Evolutionary conservation across 768 basidiomycete genomes (phyloP), one percentile per base, ranked within the genome.

Genomic region (Phylloporus rhodoxanthus): DNA sequence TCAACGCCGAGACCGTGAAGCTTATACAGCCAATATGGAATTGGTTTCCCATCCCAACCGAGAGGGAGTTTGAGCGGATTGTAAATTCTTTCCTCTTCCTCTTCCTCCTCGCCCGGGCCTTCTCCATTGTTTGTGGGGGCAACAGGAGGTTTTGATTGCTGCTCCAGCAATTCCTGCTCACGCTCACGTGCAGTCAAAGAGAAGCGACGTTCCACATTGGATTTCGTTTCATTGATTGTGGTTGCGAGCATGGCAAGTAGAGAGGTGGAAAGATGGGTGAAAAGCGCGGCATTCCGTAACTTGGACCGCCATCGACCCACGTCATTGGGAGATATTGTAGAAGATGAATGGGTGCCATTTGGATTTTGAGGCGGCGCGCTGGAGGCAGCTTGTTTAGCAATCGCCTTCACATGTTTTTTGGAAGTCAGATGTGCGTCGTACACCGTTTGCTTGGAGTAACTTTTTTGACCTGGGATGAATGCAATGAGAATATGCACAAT

Each of bases 21-120:
- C 70, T 98, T 98, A 73, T 94, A 99, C 47, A 99, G 59, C 94
- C 94, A 97, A 64, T 95, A 97, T 29, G 96, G 96, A 61, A 99
- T 99, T 17, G 96, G 96, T 64, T 98, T 98, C 28, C 95, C 94
- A 62, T 99, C 96, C 93, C 93, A 97, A 5, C 92, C 92, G 19
- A 97, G 76, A 13, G 96, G 96, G 36, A 98, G 73, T 71, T 98
- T 98, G 43, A 98, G 80, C 40, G 96, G 96, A 58, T 99, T 99
- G 70, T 98, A 99, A 29, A 99, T 93, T 57, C 91, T 82, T 61
- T 93, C 95, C 60, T 98, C 93, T 57, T 91, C 93, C 56, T 94
- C 93, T 41, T 94, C 92, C 51, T 95, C 92, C 47, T 87, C 85
- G 8, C 71, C 82, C 14, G 71, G 79, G 46, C 73, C 78, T 3